Evolutionary conservation across 441 rosid species (phyloP), one percentile per base, ranked within the genome.

Genomic region (Syzygium malaccense): DNA sequence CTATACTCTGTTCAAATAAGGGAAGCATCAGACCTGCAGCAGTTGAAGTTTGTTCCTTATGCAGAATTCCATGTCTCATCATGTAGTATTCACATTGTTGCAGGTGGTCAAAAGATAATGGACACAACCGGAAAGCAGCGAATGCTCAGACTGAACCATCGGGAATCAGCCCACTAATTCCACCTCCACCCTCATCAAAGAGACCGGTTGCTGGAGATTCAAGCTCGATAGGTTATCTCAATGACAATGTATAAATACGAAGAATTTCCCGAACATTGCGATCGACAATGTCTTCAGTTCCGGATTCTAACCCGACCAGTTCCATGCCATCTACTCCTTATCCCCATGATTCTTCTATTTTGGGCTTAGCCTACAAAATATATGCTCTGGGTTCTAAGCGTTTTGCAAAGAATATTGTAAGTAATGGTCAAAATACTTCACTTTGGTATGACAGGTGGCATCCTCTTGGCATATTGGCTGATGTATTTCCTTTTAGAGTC

Each of bases 31-130:
- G 32, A 14, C 19, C 68, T 62, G 68, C 68, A 62, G 68, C 17
- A 58, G 30, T 58, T 58, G 7, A 62, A 62, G 18, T 14, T 62
- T 8, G 0, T n/a, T 62, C 18, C 68, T 7, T 14, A 62, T 62
- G 1, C 68, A 62, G 11, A 14, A n/a, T 62, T 62, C 33, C 19
- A n/a, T 3, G 17, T 62, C 0, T 62, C 68, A 62, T n/a, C 30
- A 60, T 60, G 17, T 60, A 28, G 30, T 60, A 28, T 23, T 53
- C 60, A 68, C 55, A 86, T 87, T 64, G 79, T 87, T 89, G 85
- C 95, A 94, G 99, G 94, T 93, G 98, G 88, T 92, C 98, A 83
- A 95, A 95, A 90, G 96, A 94, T 49, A 92, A 86, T 90, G 96
- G 92, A 85, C 93, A 11, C 87, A 88, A 93, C 87, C 88, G 89